Conservation (phyloP, 2,329 filamentous ascomycete species). For the Plenodomus lindquistii region DNA sequence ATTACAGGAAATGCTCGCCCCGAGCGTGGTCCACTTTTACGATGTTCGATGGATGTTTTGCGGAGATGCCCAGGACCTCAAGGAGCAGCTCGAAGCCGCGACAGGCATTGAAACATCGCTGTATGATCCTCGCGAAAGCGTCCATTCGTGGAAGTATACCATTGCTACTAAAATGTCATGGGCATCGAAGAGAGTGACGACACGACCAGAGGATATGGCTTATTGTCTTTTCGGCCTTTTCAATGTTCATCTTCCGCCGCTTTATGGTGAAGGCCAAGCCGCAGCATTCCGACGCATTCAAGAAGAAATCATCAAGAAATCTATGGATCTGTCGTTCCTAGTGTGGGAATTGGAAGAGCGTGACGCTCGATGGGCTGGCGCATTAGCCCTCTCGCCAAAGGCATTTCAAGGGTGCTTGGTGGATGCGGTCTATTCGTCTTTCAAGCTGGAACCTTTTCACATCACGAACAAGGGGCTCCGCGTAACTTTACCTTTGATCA, state of each 20-base stretch:
- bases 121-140: too few species aligned
- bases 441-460: neutral
- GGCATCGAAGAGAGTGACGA: constrained; percentile 18
- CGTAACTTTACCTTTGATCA: constrained; percentile 1
- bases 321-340: neutral
- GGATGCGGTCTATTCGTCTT: neutral
- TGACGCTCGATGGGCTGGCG: neutral
- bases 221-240: constrained; percentile 24
- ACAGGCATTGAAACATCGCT: neutral
- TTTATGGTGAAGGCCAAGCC: constrained; percentile 12
- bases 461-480: constrained; percentile 6
- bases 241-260: constrained; percentile 11
- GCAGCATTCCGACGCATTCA: constrained; percentile 10
- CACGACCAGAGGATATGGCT: constrained; percentile 15
- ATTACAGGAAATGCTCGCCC: constrained; percentile 6
- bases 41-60: neutral
- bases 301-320: constrained; percentile 2
- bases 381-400: neutral
- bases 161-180: constrained; percentile 15
- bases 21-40: neutral
- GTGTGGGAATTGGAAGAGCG: neutral
- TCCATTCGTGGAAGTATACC: neutral
- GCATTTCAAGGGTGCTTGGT: neutral
- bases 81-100: neutral
- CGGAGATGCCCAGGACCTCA: neutral